Percentiles rank a stretch among this genome's conserved stretches.
These are phyloP conservation scores for Fusarium kyushuense DNA, from an alignment of 2,329 filamentous ascomycete species.

Conservation along the genomic window DNA sequence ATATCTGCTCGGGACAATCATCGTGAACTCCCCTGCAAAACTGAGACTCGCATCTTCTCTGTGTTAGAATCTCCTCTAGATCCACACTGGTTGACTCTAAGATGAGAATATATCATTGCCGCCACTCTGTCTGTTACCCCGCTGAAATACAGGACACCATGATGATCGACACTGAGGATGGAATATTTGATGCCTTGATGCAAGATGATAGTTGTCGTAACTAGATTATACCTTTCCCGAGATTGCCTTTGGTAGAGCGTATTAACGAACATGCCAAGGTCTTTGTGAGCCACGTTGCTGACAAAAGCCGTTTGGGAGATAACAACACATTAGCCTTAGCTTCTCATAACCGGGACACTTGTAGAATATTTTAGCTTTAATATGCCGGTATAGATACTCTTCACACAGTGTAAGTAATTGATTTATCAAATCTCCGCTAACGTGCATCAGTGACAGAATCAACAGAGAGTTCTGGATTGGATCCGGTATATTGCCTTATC, in stretches of 20 bases:
- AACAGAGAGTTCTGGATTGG: not conserved
- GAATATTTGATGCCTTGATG: too few relatives aligned
- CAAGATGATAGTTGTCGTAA: rapidly evolving
- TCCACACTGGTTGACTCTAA: not conserved
- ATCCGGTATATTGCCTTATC: not conserved
- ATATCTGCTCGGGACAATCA: not conserved
- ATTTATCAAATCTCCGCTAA: too few relatives aligned
- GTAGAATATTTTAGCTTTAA: not conserved
- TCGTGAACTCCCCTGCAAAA: not conserved
- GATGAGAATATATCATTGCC: too few relatives aligned
- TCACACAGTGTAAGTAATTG: not conserved
- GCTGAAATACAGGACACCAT: rapidly evolving
- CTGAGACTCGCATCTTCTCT: not conserved
- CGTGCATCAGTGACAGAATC: not conserved
- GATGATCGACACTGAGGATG: not conserved
- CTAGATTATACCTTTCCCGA: rapidly evolving
- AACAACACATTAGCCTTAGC: not conserved
- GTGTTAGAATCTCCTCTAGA: not conserved
- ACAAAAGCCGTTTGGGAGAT: rapidly evolving
- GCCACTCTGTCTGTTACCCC: not conserved
- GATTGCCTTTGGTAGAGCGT: too few relatives aligned
- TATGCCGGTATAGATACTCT: not conserved
- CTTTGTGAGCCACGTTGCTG: too few relatives aligned
- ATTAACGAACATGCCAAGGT: too few relatives aligned
- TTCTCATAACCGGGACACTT: not conserved